Evolutionary conservation across 139 green algal species (phyloP), one percentile per base, ranked within the genome.

Genomic region (Chlamydomonas sphaeroides): DNA sequence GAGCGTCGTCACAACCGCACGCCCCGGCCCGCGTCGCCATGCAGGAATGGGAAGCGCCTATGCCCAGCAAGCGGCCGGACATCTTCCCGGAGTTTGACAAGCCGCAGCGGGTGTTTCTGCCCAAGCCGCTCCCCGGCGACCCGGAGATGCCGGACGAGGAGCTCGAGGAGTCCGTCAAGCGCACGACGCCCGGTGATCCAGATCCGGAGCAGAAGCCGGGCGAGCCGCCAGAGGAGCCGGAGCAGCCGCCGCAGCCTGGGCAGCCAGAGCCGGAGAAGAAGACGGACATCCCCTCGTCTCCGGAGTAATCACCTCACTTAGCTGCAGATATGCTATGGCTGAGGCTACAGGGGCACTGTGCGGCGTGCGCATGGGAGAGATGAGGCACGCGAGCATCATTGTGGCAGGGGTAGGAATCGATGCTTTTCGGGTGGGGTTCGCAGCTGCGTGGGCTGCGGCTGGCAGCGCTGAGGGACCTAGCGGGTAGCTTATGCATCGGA

Each of bases 11-110:
- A 23, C 21, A 18, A 57, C 5, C 35, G 39, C 39, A 39, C n/a
- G n/a, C n/a, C n/a, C n/a, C n/a, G n/a, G n/a, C n/a, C n/a, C n/a
- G 33, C 6, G 3, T 14, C 35, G 41, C 35, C 25, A 6, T 89
- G 70, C 91, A 98, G 95, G 96, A 98, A 79, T 98, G 96, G 96
- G 93, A 97, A 39, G 95, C 94, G 4, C 95, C 96, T 0, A 89
- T 96, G 89, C 96, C 96, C 32, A 96, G 91, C 86, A 88, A 90
- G 26, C 85, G 96, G 3, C 96, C 96, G 51, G 96, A 98, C 86
- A 96, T 97, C 66, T 96, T 97, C 65, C 96, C 96, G 18, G 96
- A 98, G 78, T 98, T 98, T 93, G 96, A 98, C 68, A 98, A 95
- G 89, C 87, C 96, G 68, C 92, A 98, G 69, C 87, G 88, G 14